Conservation (phyloP, 73 alveolate species). For the Effrenium voratum region DNA sequence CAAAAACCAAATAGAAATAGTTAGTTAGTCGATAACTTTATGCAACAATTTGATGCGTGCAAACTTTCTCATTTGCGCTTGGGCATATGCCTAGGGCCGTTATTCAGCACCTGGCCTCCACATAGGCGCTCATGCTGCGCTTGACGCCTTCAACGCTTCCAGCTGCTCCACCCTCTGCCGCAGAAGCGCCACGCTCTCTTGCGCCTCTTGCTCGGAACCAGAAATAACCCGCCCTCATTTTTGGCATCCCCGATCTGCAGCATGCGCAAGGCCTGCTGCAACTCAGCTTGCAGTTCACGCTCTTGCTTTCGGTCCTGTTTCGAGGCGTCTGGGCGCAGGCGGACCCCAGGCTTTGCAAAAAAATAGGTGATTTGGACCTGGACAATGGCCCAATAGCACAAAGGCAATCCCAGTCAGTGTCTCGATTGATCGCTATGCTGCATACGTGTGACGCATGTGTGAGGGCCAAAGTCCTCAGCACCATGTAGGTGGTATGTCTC, state of each 20-base stretch:
- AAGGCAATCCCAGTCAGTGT: too few relatives aligned
- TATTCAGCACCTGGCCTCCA: not conserved
- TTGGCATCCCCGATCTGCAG: too few relatives aligned
- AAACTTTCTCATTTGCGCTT: not conserved
- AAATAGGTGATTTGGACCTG: too few relatives aligned
- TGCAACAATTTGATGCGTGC: not conserved
- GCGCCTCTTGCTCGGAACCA: slow-evolving; percentile 42
- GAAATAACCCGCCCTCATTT: too few relatives aligned
- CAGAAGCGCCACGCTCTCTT: slow-evolving; percentile 21
- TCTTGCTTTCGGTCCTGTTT: slow-evolving; percentile 33
- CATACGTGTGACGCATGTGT: too few relatives aligned
- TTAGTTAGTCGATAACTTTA: not conserved
- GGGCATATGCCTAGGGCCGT: not conserved
- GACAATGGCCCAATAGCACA: too few relatives aligned
- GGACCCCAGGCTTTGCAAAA: too few relatives aligned
- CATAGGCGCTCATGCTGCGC: not conserved
- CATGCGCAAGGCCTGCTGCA: too few relatives aligned
- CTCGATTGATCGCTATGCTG: too few relatives aligned
- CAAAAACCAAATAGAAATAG: too few relatives aligned
- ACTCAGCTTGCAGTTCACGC: slow-evolving; percentile 51
- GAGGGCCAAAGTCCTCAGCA: too few relatives aligned
- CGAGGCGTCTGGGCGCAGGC: too few relatives aligned
- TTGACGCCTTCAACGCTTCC: slow-evolving; percentile 21
- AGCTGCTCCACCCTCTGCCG: slow-evolving; percentile 25
- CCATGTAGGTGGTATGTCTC: slow-evolving; percentile 22